Conservation (phyloP, 306 rosid species). For the Ormosia semicastrata region DNA sequence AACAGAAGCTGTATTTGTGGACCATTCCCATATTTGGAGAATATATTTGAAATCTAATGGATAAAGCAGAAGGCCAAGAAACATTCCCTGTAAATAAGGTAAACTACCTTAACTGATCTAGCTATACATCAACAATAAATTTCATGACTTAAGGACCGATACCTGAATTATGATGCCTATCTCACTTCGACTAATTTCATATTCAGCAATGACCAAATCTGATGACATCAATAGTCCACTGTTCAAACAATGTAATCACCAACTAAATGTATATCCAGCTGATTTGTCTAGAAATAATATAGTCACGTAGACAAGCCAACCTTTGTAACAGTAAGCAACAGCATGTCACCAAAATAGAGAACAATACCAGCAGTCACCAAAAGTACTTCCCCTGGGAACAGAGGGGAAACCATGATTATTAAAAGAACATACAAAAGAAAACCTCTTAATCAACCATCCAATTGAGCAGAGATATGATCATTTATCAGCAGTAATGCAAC, state of each 20-base stretch:
- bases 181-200: slow-evolving; percentile 72
- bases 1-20: slow-evolving; percentile 36
- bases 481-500: background rate
- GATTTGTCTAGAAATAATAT: background rate
- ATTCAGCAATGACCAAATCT: slow-evolving; percentile 42
- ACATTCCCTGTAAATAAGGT: slow-evolving; percentile 68
- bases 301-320: slow-evolving; percentile 33
- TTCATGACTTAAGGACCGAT: slow-evolving; percentile 26
- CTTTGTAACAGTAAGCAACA: slow-evolving; percentile 65
- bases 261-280: slow-evolving; percentile 19
- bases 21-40: slow-evolving; percentile 60
- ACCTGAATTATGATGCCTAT: slow-evolving; percentile 84
- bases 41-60: slow-evolving; percentile 63
- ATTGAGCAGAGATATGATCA: slow-evolving; percentile 5
- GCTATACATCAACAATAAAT: slow-evolving; percentile 23
- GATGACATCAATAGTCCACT: slow-evolving; percentile 58
- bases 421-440: slow-evolving; percentile 10
- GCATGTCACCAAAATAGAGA: slow-evolving; percentile 91
- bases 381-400: slow-evolving; percentile 74
- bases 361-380: slow-evolving; percentile 80
- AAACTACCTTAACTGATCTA: slow-evolving; percentile 35
- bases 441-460: background rate
- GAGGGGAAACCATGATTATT: slow-evolving; percentile 1
- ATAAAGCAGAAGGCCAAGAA: slow-evolving; percentile 86
- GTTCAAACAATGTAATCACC: slow-evolving; percentile 34